Conservation (phyloP, 805 yeast genomes). For the Cyberlindnera amylophila region DNA sequence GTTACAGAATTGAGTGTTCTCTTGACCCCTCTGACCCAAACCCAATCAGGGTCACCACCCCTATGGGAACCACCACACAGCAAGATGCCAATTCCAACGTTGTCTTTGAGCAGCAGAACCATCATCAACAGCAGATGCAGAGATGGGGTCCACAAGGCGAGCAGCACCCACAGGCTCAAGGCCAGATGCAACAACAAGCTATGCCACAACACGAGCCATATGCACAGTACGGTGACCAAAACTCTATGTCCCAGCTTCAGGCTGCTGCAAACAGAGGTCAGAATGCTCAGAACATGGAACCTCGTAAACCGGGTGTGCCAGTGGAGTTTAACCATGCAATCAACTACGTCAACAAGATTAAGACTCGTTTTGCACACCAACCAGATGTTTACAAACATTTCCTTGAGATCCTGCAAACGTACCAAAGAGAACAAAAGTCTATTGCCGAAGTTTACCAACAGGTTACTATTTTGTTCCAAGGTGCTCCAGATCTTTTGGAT, state of each 20-base stretch:
- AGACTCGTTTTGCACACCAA: conserved; percentile 86
- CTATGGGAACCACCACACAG: conserved; percentile 73
- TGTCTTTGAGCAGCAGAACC: conserved; percentile 14
- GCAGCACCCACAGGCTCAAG: background rate
- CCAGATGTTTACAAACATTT: conserved; percentile 96
- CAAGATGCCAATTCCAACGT: conserved; percentile 20
- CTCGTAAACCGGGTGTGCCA: conserved; percentile 45
- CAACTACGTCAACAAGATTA: conserved; percentile 92
- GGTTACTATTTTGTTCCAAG: conserved; percentile 81
- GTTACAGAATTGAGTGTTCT: conserved; percentile 90
- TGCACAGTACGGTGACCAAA: conserved; percentile 18
- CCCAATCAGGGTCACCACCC: conserved; percentile 92
- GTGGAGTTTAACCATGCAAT: conserved; percentile 97
- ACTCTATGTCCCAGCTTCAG: conserved; percentile 32
- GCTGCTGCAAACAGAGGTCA: conserved; percentile 35
- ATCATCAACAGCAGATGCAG: conserved; percentile 19
- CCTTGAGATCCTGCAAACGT: conserved; percentile 91
- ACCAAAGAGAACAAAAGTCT: conserved; percentile 93
- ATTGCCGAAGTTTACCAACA: conserved; percentile 94
- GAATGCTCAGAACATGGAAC: conserved; percentile 3
- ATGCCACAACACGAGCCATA: conserved; percentile 12
- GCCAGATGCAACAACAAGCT: conserved; percentile 15
- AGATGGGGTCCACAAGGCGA: conserved; percentile 9
- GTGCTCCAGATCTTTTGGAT: conserved; percentile 90
- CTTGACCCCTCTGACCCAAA: conserved; percentile 84